Evolutionary conservation across 2,329 filamentous ascomycete species (phyloP), one percentile per base, ranked within the genome.

Genomic region (Botrytis cinerea): DNA sequence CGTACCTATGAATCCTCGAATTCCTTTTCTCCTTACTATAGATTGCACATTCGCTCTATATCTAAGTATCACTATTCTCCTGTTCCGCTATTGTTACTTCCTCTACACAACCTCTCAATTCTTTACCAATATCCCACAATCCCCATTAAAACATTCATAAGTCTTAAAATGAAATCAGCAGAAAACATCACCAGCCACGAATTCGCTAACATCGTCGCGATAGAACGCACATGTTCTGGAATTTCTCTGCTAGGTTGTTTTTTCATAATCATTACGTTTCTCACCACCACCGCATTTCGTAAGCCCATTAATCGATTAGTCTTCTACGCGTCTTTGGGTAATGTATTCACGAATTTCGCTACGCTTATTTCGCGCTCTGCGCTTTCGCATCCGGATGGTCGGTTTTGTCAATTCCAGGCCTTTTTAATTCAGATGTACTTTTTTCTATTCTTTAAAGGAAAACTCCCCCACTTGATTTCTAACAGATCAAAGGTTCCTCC

Each of bases 361-460:
- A 88, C 87, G 6, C 78, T 89, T 14, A 86, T 89, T 38, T 69
- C 75, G 20, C 68, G 74, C 67, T 70, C 73, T 10, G 64, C 74
- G 20, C 57, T 74, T 4, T 83, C 6, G 12, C 14, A 51, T 78
- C 62, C 70, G 38, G 71, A 75, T 45, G 57, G 71, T 9, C 40
- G 60, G 10, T 62, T 80, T 10, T 91, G 93, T 80, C 90, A 93
- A 80, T 87, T 93, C 35, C 93, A 97, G 79, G 92, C 85, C 0
- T 92, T 95, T 76, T 81, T 97, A 16, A 93, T 97, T 75, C 93
- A 97, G 81, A 94, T 93, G 93, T 95, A 82, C 78, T 16, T 9
- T 14, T 3, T 40, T 38, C 35, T 25, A 48, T 12, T 45, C 4
- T 35, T 64, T 14, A 32, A 59, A 73, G 59, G 54, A 73, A 40